Evolutionary conservation across 164 flowering plant species (phyloP), one percentile per base, ranked within the genome.

Genomic region (Vitis cinerea): DNA sequence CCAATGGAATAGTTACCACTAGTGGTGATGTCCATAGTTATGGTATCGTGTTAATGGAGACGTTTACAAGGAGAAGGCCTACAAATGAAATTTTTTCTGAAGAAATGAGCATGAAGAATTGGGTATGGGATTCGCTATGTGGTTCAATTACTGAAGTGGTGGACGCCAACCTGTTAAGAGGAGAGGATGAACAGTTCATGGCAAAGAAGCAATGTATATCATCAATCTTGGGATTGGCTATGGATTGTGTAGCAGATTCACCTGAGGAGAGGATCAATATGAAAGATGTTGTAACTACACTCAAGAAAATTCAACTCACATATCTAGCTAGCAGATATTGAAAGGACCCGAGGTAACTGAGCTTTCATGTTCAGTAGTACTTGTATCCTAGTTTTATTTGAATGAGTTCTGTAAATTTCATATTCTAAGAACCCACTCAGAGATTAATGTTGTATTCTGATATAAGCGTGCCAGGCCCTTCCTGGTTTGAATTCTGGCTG

Each of bases 21-120:
- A 69, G 19, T 49, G 56, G 65, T 10, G 78, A 75, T 71, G 74
- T 75, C 8, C 71, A 75, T 51, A 71, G 78, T 19, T 75, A 7
- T 66, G 78, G 78, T 3, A 66, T 75, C 11, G 5, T 75, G 59
- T 29, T 70, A 14, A 60, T 75, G 67, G 78, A 71, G 44, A 66
- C 59, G 0, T 70, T 75, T 44, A 70, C 78, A 10, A 54, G 67
- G 62, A 75, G 62, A 49, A 65, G 50, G 67, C 74, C 78, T 0
- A 75, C 74, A 8, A 64, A 75, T 62, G 63, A 60, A 3, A 61
- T 70, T 52, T 75, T 19, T 49, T 10, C 19, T 14, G 74, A 29
- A 44, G 78, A 50, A 61, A 51, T 61, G 63, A 53, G 70, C 65
- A 53, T 73, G 48, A 65, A 54, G 37, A 15, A 14, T 15, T 75